phyloP scores from a whole-genome alignment of 805 yeast species.

The Candida mattraensis region DNA sequence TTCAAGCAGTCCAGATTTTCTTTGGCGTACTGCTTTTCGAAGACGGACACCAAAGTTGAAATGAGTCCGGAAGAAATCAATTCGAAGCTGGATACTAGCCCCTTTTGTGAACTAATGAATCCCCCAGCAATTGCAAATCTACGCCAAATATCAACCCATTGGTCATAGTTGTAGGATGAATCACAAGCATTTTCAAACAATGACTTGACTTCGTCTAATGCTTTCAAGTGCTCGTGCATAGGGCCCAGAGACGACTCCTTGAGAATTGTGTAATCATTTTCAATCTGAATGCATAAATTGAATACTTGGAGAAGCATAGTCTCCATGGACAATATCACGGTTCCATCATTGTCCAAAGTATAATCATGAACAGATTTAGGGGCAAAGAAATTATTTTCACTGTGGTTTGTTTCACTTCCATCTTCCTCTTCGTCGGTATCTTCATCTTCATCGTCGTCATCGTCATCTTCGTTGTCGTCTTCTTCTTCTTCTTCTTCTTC shows the following conservation, averaged over 20 bases:
- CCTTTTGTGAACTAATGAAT: conserved; percentile 14
- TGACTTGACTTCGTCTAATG: conserved; percentile 29
- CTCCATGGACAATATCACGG: conserved; percentile 13
- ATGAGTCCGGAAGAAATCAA: conserved; percentile 68
- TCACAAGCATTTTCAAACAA: conserved; percentile 23
- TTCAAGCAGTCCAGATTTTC: conserved; percentile 34
- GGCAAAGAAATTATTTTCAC: conserved; percentile 13
- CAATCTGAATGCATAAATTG: conserved; percentile 20
- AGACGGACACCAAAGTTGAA: conserved; percentile 38
- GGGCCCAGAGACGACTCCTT: conserved; percentile 22
- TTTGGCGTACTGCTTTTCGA: conserved; percentile 30
- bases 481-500: conserved; percentile 20
- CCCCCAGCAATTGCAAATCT: conserved; percentile 38
- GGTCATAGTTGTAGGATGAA: conserved; percentile 28
- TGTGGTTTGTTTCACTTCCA: conserved; percentile 22
- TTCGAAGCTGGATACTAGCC: conserved; percentile 67
- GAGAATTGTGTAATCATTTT: conserved; percentile 22
- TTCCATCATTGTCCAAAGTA: conserved; percentile 25
- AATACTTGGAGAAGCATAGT: conserved; percentile 16
- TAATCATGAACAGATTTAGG: conserved; percentile 18
- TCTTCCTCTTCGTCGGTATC: conserved; percentile 21
- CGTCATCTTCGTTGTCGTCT: conserved; percentile 13
- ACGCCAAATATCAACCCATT: conserved; percentile 39
- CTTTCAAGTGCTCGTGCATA: conserved; percentile 29
- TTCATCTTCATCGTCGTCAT: conserved; percentile 17